Evolutionary conservation across 441 rosid species (phyloP), one percentile per base, ranked within the genome.

Genomic region (Omphalea diandra): DNA sequence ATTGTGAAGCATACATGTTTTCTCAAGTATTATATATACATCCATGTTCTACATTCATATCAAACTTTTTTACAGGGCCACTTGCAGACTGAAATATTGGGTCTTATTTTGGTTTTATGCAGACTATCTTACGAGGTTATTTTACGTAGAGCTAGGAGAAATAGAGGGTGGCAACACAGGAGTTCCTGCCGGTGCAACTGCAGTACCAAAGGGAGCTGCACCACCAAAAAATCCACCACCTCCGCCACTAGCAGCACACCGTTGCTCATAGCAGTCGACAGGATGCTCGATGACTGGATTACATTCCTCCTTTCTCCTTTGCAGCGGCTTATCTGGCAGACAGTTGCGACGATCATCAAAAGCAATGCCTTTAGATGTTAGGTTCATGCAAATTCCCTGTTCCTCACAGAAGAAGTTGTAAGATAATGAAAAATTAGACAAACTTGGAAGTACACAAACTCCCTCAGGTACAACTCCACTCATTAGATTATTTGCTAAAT

Each of bases 311-410:
- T 77, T 57, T 60, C 86, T 87, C 75, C 93, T 80, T 71, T 91
- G 96, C 41, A 62, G 53, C 5, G 84, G 84, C 81, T 82, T 91
- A 31, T 85, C 81, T 0, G 88, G 90, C 69, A 91, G 78, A 77
- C 97, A 94, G 63, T 94, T 94, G 17, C 80, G 33, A 22, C 89
- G 79, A 62, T 93, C 94, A 50, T 89, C 94, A 7, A 80, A 85
- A 57, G 60, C 79, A 24, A 83, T 62, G 24, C 89, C 88, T 44
- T 66, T 84, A 0, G 90, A 71, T 17, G 90, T 87, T 73, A 88
- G 75, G 76, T 93, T 88, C 72, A 38, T 72, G 74, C 93, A 88
- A 61, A 79, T 74, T 4, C 88, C 86, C 68, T 83, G 87, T 77
- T 84, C 91, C 77, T 86, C 90, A 50, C 77, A 76, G 75, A 94